Percentiles rank a stretch among this genome's conserved stretches.
Evolutionary conservation across 345 rosid genomes (phyloP).

Genomic region (Excoecaria cochinchinensis): DNA sequence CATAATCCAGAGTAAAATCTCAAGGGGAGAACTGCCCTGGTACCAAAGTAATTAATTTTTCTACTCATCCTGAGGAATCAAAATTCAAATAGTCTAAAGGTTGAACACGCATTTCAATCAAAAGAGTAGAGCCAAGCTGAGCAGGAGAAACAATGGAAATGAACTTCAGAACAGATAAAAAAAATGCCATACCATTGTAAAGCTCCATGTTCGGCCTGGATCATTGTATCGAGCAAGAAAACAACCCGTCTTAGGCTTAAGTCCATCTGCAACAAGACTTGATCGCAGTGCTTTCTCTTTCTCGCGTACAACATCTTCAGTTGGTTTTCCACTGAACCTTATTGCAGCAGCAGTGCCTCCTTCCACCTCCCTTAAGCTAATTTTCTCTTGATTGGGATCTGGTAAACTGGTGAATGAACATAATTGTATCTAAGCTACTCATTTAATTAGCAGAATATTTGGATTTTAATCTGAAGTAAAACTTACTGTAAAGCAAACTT

Average conservation of each 20-base stretch:
- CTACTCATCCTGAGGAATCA: constrained; percentile 3
- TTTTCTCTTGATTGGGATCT: constrained; percentile 52
- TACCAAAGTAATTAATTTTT: neutral
- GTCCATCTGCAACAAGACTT: constrained; percentile 57
- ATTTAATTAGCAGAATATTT: neutral
- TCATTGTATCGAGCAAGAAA: constrained; percentile 90
- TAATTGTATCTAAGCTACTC: constrained; percentile 1
- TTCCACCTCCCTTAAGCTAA: constrained; percentile 63
- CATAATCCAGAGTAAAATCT: neutral
- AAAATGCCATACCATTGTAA: constrained; percentile 53
- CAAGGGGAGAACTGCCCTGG: neutral
- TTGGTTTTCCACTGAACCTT: constrained; percentile 84
- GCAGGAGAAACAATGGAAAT: constrained; percentile 14
- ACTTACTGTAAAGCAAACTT: neutral
- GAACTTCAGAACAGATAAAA: neutral
- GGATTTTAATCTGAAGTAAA: neutral
- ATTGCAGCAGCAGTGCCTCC: constrained; percentile 72
- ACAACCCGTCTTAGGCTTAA: constrained; percentile 61
- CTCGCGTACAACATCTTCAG: constrained; percentile 50
- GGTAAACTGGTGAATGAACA: constrained; percentile 57
- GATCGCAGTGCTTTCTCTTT: constrained; percentile 64
- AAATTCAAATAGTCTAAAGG: neutral
- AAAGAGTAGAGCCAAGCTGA: neutral
- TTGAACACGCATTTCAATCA: neutral
- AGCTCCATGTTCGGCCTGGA: constrained; percentile 75